phyloP scores from a whole-genome alignment of 352 stramenopile species.

The Pythium rhizo-oryzae region DNA sequence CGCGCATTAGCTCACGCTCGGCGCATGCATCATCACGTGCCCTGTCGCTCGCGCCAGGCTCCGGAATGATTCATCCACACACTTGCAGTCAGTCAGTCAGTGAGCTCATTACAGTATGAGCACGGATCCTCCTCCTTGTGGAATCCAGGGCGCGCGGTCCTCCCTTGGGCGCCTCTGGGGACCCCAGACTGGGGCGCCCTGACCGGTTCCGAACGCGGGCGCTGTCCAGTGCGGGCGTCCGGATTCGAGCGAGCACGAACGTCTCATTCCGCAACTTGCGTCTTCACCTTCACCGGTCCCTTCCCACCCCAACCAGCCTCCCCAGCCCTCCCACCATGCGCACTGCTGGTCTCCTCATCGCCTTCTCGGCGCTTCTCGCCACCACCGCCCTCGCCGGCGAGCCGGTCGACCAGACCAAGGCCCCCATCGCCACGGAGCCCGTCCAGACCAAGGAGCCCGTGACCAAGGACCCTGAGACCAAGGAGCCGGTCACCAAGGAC shows the following conservation, averaged over 20 bases:
- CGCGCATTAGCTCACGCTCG: background rate
- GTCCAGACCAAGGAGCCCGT: background rate
- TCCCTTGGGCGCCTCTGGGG: background rate
- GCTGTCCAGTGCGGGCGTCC: background rate
- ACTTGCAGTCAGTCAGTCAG: background rate
- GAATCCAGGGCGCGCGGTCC: no score
- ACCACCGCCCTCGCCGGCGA: background rate
- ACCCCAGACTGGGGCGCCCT: no score
- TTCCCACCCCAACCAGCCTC: background rate
- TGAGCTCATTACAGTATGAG: no score
- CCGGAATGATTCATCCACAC: background rate
- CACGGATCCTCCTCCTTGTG: no score
- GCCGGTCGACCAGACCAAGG: background rate
- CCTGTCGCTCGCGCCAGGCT: background rate
- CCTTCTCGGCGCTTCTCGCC: slow-evolving; percentile 3
- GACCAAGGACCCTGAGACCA: background rate
- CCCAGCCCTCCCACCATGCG: slow-evolving; percentile 7
- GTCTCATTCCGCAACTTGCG: slow-evolving; percentile 10
- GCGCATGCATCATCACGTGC: background rate
- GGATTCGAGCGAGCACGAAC: background rate
- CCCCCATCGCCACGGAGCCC: background rate
- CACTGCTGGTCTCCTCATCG: slow-evolving; percentile 22
- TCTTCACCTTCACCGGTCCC: slow-evolving; percentile 2
- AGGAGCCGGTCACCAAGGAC: background rate
- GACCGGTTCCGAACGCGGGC: background rate